Conservation (phyloP, 2,329 filamentous ascomycete genomes). For the Plectosphaerella plurivora region DNA sequence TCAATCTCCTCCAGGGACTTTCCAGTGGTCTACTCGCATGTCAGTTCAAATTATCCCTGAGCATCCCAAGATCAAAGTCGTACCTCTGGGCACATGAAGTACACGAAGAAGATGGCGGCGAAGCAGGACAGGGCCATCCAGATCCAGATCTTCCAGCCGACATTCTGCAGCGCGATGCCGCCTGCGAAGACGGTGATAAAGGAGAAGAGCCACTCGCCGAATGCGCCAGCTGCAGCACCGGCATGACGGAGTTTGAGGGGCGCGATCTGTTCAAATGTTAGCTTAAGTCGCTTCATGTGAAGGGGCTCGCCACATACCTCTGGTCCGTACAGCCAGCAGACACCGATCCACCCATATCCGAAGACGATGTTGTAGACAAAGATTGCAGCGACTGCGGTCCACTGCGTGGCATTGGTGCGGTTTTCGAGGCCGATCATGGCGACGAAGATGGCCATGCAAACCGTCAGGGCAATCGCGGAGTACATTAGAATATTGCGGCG, state of each 20-base stretch:
- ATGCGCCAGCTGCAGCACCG: constrained; percentile 9
- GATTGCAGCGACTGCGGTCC: constrained; percentile 8
- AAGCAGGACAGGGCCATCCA: constrained; percentile 11
- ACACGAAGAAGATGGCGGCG: constrained; percentile 3
- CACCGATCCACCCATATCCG: constrained; percentile 10
- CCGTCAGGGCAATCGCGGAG: constrained; percentile 7
- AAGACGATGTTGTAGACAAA: constrained; percentile 10
- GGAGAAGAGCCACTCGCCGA: constrained; percentile 11
- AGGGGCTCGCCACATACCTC: not conserved
- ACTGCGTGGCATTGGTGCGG: constrained; percentile 6
- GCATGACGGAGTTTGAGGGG: constrained; percentile 9
- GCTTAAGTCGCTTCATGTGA: not conserved
- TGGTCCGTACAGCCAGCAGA: constrained; percentile 7
- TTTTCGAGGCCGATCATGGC: constrained; percentile 8
- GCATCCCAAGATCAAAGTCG: too few relatives aligned
- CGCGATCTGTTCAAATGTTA: constrained; percentile 3
- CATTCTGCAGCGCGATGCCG: constrained; percentile 11
- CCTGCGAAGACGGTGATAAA: constrained; percentile 11
- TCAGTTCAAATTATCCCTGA: not conserved
- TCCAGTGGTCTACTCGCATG: not conserved
- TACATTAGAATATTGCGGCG: constrained; percentile 8
- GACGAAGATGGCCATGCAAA: constrained; percentile 7
- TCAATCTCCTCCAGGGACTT: constrained; percentile 3
- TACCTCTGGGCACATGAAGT: constrained; percentile 5
- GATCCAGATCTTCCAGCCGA: constrained; percentile 11